A percentile compares a stretch with the other conserved stretches of the same genome.
Conservation (phyloP, 2,329 filamentous ascomycete genomes). For the Neonectria sp. region DNA sequence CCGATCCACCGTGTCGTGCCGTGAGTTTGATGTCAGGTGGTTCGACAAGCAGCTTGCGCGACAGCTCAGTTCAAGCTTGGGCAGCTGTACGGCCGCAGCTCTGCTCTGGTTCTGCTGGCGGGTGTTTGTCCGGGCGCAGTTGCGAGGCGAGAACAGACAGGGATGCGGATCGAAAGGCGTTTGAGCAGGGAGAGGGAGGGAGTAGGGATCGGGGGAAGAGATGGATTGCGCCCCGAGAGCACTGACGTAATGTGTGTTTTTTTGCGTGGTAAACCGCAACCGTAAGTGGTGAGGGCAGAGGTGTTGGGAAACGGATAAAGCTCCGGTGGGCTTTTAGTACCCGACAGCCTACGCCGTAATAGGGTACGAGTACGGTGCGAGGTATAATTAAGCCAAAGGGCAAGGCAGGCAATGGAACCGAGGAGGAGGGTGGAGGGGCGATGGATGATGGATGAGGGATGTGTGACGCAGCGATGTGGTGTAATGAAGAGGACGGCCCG, state of each 20-base stretch:
- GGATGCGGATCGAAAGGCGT: slow-evolving; percentile 13
- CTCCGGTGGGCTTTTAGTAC: not conserved
- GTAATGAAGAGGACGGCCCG: not conserved
- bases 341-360: not conserved
- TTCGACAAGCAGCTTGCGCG: slow-evolving; percentile 36
- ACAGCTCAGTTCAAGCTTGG: slow-evolving; percentile 41
- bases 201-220: slow-evolving; percentile 38
- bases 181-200: slow-evolving; percentile 30
- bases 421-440: not conserved
- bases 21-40: slow-evolving; percentile 46
- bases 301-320: slow-evolving; percentile 8
- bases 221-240: slow-evolving; percentile 37
- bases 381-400: slow-evolving; percentile 3
- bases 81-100: slow-evolving; percentile 44
- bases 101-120: slow-evolving; percentile 22
- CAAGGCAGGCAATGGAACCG: not conserved
- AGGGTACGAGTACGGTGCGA: not conserved
- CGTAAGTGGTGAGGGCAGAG: slow-evolving; percentile 25
- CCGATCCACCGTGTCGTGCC: slow-evolving; percentile 35
- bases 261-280: slow-evolving; percentile 20
- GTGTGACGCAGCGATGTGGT: not conserved
- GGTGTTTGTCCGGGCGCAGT: slow-evolving; percentile 14
- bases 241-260: slow-evolving; percentile 46
- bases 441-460: not conserved
- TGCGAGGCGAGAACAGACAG: slow-evolving; percentile 21